phyloP scores from a whole-genome alignment of 2,329 filamentous ascomycete genomes.

The Paecilomyces fulvus region DNA sequence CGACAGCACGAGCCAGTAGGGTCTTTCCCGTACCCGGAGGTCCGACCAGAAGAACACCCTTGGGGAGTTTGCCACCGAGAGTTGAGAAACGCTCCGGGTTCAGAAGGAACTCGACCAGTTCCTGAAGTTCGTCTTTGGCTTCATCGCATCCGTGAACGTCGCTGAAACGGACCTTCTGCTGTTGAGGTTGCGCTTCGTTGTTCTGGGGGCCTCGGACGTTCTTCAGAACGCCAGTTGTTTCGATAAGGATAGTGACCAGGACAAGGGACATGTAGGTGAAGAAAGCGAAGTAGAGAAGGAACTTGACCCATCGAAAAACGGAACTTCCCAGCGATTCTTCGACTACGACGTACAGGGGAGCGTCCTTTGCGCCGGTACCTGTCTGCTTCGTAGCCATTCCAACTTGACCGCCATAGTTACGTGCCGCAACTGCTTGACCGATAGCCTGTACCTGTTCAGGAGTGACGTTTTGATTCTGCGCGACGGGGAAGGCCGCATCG shows the following conservation, averaged over 20 bases:
- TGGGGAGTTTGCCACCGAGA: slow-evolving; percentile 91
- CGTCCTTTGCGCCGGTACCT: slow-evolving; percentile 65
- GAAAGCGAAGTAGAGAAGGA: slow-evolving; percentile 68
- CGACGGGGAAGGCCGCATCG: slow-evolving; percentile 15
- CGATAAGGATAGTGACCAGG: slow-evolving; percentile 71
- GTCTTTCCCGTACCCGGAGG: slow-evolving; percentile 98
- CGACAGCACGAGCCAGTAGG: slow-evolving; percentile 85
- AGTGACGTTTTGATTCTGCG: slow-evolving; percentile 35
- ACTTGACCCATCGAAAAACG: slow-evolving; percentile 88
- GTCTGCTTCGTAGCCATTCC: slow-evolving; percentile 37
- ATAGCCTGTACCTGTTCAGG: slow-evolving; percentile 65
- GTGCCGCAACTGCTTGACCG: slow-evolving; percentile 71
- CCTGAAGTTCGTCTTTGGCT: slow-evolving; percentile 94
- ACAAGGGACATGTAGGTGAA: slow-evolving; percentile 72
- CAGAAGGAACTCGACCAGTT: slow-evolving; percentile 91
- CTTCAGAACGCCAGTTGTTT: slow-evolving; percentile 69
- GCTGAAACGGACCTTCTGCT: slow-evolving; percentile 81
- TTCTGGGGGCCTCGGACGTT: slow-evolving; percentile 64
- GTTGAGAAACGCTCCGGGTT: slow-evolving; percentile 89
- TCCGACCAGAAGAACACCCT: slow-evolving; percentile 89
- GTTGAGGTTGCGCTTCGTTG: slow-evolving; percentile 83
- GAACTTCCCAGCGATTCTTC: slow-evolving; percentile 74
- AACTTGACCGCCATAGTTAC: slow-evolving; percentile 58
- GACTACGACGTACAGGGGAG: slow-evolving; percentile 91
- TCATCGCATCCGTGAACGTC: slow-evolving; percentile 98